Evolutionary conservation across 345 rosid species (phyloP), one percentile per base, ranked within the genome.

Genomic region (Ceriops decandra): DNA sequence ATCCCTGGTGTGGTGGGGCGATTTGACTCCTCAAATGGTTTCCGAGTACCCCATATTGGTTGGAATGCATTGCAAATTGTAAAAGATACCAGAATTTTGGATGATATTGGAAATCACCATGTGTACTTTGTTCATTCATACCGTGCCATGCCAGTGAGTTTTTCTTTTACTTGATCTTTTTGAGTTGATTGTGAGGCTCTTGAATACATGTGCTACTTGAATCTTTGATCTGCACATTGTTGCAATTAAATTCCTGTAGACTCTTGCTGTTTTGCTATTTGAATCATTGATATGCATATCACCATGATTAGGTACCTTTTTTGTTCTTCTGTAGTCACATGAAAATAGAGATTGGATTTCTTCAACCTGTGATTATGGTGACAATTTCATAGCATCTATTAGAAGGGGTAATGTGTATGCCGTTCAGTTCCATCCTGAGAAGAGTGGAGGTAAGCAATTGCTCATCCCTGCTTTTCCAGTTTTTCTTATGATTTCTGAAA

Each of bases 81-180:
- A 17, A 82, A 90, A 59, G 92, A 82, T 68, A 82, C 88, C 60
- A 83, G 83, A 54, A 90, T 95, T 81, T 78, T 95, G 85, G 93
- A 90, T 74, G 98, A 95, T 62, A 76, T 95, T 63, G 89, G 89
- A 74, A 80, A 82, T 64, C 88, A 33, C 70, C 99, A 95, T 77
- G 91, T 95, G 60, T 95, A 92, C 82, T 95, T 95, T 83, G 98
- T 92, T 68, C 99, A 95, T 83, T 95, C 98, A 10, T 92, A 95
- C 71, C 87, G 93, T 26, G 99, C 98, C 69, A 77, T 84, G 84
- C 97, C 92, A 8, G 98, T 92, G 79, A 11, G 84, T 47, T 68
- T 72, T 33, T 60, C 21, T 22, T 4, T 24, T 19, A 63, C 47
- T 74, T 21, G 49, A 60, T 22, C 47, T 57, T 56, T 36, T 24